phyloP scores from a whole-genome alignment of 805 yeast genomes.

The Naumovozyma baii region DNA sequence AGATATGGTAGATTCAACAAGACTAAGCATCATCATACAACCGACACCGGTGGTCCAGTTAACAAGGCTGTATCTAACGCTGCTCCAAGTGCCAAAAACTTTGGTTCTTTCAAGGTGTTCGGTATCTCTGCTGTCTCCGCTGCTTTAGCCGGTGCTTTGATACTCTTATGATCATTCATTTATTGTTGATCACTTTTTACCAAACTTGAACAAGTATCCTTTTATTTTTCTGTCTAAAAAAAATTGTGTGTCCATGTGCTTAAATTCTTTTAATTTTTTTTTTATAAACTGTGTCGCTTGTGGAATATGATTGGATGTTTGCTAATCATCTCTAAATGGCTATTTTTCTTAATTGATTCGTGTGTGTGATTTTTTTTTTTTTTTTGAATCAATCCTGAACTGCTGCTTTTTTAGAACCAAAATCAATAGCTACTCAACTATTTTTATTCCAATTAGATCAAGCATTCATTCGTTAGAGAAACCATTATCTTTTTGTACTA shows the following conservation, averaged over 20 bases:
- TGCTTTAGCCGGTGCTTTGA: slow-evolving; percentile 41
- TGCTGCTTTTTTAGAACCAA: no score
- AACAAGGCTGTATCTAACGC: slow-evolving; percentile 12
- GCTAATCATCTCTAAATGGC: no score
- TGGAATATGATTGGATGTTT: not conserved
- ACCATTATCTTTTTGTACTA: no score
- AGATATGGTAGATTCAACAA: slow-evolving; percentile 45
- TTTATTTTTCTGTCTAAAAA: not conserved
- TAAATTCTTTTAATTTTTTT: no score
- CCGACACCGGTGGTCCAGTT: slow-evolving; percentile 15
- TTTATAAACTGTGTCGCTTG: not conserved
- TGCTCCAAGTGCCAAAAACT: slow-evolving; percentile 14
- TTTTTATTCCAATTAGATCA: no score
- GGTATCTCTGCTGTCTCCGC: slow-evolving; percentile 37
- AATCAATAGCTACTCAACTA: no score
- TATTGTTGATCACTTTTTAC: not conserved
- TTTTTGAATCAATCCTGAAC: no score
- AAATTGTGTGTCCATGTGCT: no score
- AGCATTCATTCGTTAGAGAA: no score
- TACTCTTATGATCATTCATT: slow-evolving; percentile 34
- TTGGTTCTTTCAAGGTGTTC: slow-evolving; percentile 17
- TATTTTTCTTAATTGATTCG: no score
- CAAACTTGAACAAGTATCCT: not conserved
- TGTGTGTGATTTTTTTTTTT: no score
- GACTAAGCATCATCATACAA: slow-evolving; percentile 19